These are phyloP conservation scores for Adansonia gregorii DNA, from an alignment of 441 rosid species.

Conservation along the genomic window DNA sequence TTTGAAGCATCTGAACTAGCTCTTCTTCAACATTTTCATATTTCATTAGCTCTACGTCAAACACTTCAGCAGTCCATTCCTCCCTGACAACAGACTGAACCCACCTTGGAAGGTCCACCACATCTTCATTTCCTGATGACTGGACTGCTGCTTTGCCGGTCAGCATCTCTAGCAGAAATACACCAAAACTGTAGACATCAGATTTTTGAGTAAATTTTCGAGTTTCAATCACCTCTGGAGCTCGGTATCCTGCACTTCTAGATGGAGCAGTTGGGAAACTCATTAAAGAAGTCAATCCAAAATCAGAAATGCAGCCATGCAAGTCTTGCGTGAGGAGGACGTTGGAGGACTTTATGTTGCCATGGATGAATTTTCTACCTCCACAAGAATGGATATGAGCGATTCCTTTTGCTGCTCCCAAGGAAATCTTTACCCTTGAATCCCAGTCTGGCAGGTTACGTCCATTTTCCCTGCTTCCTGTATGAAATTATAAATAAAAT, in stretches of 20 bases:
- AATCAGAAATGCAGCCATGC: conserved; percentile 63
- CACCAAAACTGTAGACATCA: conserved; percentile 73
- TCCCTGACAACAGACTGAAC: conserved; percentile 79
- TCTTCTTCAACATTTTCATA: conserved; percentile 65
- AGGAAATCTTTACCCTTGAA: conserved; percentile 51
- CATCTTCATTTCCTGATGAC: conserved; percentile 58
- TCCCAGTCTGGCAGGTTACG: conserved; percentile 55
- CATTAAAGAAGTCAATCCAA: conserved; percentile 62
- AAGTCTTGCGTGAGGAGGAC: conserved; percentile 62
- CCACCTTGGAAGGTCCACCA: conserved; percentile 75
- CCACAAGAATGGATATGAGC: conserved; percentile 53
- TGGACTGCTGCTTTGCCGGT: conserved; percentile 73
- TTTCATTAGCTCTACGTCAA: conserved; percentile 66
- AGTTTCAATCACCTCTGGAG: conserved; percentile 66
- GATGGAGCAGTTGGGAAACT: conserved; percentile 52
- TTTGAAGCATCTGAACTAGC: conserved; percentile 78
- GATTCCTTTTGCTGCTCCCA: conserved; percentile 57
- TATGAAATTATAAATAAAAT: conserved; percentile 20
- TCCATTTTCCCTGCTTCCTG: conserved; percentile 56
- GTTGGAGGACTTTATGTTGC: conserved; percentile 73
- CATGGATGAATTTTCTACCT: conserved; percentile 61
- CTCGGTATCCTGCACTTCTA: conserved; percentile 66
- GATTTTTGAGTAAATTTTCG: conserved; percentile 60
- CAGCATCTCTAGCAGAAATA: conserved; percentile 65
- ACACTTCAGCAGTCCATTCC: conserved; percentile 87